phyloP scores from a whole-genome alignment of 305 asterid species.

The Fraxinus platypoda region DNA sequence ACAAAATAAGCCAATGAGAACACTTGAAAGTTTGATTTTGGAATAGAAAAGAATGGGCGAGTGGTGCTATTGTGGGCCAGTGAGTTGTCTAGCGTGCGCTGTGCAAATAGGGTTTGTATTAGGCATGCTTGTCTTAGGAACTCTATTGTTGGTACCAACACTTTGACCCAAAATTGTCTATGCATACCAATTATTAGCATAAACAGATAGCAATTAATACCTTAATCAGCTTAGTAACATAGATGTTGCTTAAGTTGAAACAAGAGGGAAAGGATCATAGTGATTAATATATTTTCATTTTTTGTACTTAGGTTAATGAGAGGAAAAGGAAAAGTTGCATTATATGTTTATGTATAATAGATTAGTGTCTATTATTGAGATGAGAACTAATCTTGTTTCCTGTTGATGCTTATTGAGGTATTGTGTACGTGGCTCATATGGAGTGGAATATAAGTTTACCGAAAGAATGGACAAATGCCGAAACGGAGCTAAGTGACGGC shows the following conservation, averaged over 20 bases:
- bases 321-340: background rate
- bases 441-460: no score
- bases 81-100: conserved; percentile 36
- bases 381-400: background rate
- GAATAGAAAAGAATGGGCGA: background rate
- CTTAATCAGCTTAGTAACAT: background rate
- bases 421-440: no score
- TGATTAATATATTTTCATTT: background rate
- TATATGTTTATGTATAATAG: background rate
- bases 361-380: background rate
- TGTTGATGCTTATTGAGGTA: no score
- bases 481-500: no score
- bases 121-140: conserved; percentile 29
- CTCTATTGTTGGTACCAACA: background rate
- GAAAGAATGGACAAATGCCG: no score
- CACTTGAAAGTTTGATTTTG: background rate
- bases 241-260: background rate
- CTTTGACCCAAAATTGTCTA: background rate
- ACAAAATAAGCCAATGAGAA: background rate
- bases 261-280: background rate
- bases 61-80: conserved; percentile 24
- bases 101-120: conserved; percentile 15
- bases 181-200: background rate
- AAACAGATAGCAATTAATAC: background rate
- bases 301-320: background rate